Evolutionary conservation across 257 asterid species (phyloP).

Genomic region (Solanum piurae): DNA sequence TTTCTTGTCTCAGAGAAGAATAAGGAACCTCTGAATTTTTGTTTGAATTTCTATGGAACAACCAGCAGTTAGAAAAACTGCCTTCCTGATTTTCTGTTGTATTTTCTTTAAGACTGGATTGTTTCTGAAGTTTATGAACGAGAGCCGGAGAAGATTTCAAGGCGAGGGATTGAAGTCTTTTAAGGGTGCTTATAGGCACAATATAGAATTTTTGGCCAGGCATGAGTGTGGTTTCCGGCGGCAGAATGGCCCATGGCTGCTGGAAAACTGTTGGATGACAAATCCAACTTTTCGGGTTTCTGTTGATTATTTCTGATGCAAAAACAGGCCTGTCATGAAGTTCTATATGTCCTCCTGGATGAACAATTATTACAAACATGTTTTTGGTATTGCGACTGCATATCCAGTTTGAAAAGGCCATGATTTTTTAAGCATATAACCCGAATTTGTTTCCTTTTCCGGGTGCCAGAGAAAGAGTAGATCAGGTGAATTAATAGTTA

Average conservation of each 20-base stretch:
- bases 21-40: background rate
- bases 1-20: background rate
- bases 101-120: background rate
- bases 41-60: background rate
- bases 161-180: slow-evolving; percentile 30
- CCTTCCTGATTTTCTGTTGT: background rate
- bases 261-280: slow-evolving; percentile 51
- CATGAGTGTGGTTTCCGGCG: slow-evolving; percentile 41
- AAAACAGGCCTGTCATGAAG: slow-evolving; percentile 51
- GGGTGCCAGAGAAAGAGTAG: background rate
- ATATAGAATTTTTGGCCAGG: slow-evolving; percentile 54
- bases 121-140: background rate
- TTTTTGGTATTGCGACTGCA: slow-evolving; percentile 29
- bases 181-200: slow-evolving; percentile 46
- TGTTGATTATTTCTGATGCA: slow-evolving; percentile 39
- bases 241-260: slow-evolving; percentile 41
- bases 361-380: slow-evolving; percentile 46
- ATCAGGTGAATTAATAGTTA: background rate
- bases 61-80: slow-evolving; percentile 18
- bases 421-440: background rate
- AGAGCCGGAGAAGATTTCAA: slow-evolving; percentile 6
- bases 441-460: background rate
- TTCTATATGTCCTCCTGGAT: slow-evolving; percentile 70
- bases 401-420: slow-evolving; percentile 36
- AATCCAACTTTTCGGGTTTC: slow-evolving; percentile 50